A percentile compares a stretch with the other conserved stretches of the same genome.
Evolutionary conservation across 2,329 filamentous ascomycete species (phyloP).

Genomic region (Paracoccidioides lutzii): DNA sequence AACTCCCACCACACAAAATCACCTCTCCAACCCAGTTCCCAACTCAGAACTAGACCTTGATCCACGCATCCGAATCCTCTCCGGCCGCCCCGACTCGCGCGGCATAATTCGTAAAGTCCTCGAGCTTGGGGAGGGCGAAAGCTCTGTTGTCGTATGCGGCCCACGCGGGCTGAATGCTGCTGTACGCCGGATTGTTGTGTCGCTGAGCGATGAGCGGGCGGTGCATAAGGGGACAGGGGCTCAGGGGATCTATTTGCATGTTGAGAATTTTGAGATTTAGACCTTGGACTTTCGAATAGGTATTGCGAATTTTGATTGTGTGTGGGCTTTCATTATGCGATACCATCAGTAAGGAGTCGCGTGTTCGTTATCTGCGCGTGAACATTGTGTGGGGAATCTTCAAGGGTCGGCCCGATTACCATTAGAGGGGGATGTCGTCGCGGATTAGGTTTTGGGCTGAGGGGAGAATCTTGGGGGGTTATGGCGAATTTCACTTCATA

Average conservation of each 20-base stretch:
- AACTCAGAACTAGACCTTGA: constrained; percentile 12
- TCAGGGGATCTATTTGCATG: constrained; percentile 50
- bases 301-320: constrained; percentile 38
- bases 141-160: constrained; percentile 50
- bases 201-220: constrained; percentile 50
- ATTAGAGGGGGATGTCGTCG: too few species aligned
- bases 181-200: constrained; percentile 42
- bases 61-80: constrained; percentile 25
- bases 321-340: neutral
- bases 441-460: too few species aligned
- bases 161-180: constrained; percentile 43
- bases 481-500: too few species aligned
- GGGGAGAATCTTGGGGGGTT: too few species aligned
- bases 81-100: constrained; percentile 41
- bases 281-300: neutral
- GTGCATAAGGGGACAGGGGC: constrained; percentile 56
- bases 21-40: neutral
- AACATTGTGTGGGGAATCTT: too few species aligned
- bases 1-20: neutral
- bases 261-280: constrained; percentile 44
- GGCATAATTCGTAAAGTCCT: constrained; percentile 43
- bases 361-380: too few species aligned
- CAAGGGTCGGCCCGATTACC: too few species aligned
- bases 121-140: constrained; percentile 49
- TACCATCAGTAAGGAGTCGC: too few species aligned